Base-by-base conservation (phyloP, 2,329 filamentous ascomycete genomes). In the Mycogone perniciosa region DNA sequence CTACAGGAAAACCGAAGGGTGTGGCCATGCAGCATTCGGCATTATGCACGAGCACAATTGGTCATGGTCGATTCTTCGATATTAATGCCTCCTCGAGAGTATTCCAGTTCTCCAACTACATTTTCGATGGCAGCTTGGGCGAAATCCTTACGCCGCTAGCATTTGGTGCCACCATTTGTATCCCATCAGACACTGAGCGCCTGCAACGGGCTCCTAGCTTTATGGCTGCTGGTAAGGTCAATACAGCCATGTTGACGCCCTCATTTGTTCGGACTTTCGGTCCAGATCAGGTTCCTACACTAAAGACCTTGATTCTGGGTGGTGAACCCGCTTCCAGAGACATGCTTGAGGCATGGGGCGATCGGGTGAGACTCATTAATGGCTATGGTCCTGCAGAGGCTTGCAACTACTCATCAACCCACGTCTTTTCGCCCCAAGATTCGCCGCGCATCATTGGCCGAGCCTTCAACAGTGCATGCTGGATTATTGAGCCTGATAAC, bases 41-140 rank as follows among this genome's bases (percentile, higher is more conserved):
- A 3, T 69, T 83, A 7, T 76, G 76, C 1, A 78, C 79, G 0
- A 72, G 73, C 2, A 72, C 75, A 20, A 52, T 73, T 4, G 71
- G 70, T 0, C 74, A 81, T 56, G 75, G 70, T 0, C 65, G 69
- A 3, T 67, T 69, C 1, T 64, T 80, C 5, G 64, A 70, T 2
- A 76, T 79, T 50, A 71, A 67, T 40, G 61, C 59, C 6, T 62
- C 60, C 1, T 78, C 78, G 4, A 72, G 83, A 4, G 72, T 80
- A 2, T 51, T 81, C 33, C 75, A 78, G 48, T 76, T 76, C 51
- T 72, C 74, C 3, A 70, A 70, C 5, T 76, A 73, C 56, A 73
- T 71, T 0, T 80, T 79, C 39, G 76, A 81, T 51, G 68, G 70
- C 1, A 71, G 69, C 38, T 60, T 80, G 5, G 40, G 40, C 0